phyloP scores from a whole-genome alignment of 2,329 filamentous ascomycete genomes.

The Xylaria sp. region DNA sequence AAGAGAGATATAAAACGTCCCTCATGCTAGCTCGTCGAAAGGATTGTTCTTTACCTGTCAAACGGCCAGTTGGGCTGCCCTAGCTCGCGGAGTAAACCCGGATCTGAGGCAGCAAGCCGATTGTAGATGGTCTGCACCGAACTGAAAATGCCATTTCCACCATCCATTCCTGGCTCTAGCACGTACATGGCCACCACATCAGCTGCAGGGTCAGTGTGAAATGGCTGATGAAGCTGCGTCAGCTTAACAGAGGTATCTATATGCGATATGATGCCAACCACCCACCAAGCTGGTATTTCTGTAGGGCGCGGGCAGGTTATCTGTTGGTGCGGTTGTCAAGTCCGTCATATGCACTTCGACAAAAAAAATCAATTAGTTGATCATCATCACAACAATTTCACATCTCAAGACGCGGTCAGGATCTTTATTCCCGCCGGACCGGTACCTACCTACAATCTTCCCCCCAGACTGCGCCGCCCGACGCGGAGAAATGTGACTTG shows the following conservation, averaged over 20 bases:
- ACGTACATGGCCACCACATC: neutral
- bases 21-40: neutral
- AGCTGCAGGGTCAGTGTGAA: neutral
- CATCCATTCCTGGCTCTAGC: neutral
- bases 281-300: neutral
- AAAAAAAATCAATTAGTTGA: neutral
- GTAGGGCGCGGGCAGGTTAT: neutral
- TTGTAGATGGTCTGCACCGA: neutral
- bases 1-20: neutral
- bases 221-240: neutral
- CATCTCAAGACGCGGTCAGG: neutral
- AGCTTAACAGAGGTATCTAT: neutral
- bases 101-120: neutral
- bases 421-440: neutral
- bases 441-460: neutral
- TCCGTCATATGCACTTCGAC: neutral
- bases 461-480: neutral
- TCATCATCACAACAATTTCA: neutral
- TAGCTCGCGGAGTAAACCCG: neutral
- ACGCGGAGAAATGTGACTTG: neutral
- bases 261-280: neutral
- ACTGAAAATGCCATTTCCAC: neutral
- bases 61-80: neutral
- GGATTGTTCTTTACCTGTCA: neutral
- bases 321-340: neutral